These are phyloP conservation scores for Lanmaoa rubissima DNA, from an alignment of 768 basidiomycete species.

Conservation along the genomic window DNA sequence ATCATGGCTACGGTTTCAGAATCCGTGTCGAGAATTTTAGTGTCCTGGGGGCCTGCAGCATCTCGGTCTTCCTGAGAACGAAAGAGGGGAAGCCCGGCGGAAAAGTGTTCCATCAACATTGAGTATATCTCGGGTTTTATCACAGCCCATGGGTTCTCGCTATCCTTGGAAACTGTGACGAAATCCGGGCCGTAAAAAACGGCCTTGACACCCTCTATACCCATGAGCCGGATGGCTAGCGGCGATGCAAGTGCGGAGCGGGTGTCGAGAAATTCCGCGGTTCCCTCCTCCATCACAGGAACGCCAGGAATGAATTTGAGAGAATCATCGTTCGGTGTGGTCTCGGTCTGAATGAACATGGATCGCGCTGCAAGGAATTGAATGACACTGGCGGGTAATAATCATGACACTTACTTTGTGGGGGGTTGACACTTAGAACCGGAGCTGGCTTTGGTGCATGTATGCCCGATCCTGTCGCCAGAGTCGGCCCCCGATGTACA, in stretches of 20 bases:
- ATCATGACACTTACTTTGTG: slow-evolving; percentile 34
- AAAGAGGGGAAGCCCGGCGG: slow-evolving; percentile 86
- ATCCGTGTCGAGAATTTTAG: slow-evolving; percentile 89
- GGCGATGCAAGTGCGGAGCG: slow-evolving; percentile 86
- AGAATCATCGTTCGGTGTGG: slow-evolving; percentile 95
- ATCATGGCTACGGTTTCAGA: slow-evolving; percentile 99
- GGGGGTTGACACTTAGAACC: slow-evolving; percentile 13
- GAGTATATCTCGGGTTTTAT: slow-evolving; percentile 97
- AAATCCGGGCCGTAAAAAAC: slow-evolving; percentile 99
- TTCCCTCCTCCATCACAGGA: slow-evolving; percentile 82
- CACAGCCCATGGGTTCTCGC: slow-evolving; percentile 81
- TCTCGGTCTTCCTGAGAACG: slow-evolving; percentile 76
- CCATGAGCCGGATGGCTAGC: slow-evolving; percentile 92
- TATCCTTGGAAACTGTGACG: slow-evolving; percentile 91
- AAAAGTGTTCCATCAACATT: slow-evolving; percentile 95
- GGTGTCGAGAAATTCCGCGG: slow-evolving; percentile 92
- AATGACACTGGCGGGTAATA: not conserved
- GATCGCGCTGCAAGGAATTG: slow-evolving; percentile 53
- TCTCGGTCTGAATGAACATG: slow-evolving; percentile 99
- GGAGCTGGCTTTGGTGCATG: slow-evolving; percentile 10
- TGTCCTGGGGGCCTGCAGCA: slow-evolving; percentile 88
- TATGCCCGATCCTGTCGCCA: slow-evolving; percentile 35
- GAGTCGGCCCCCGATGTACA: slow-evolving; percentile 32
- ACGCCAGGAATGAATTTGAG: slow-evolving; percentile 97
- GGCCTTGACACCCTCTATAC: slow-evolving; percentile 83